Conservation (phyloP, 2,329 filamentous ascomycete species). For the Claviceps sp. region DNA sequence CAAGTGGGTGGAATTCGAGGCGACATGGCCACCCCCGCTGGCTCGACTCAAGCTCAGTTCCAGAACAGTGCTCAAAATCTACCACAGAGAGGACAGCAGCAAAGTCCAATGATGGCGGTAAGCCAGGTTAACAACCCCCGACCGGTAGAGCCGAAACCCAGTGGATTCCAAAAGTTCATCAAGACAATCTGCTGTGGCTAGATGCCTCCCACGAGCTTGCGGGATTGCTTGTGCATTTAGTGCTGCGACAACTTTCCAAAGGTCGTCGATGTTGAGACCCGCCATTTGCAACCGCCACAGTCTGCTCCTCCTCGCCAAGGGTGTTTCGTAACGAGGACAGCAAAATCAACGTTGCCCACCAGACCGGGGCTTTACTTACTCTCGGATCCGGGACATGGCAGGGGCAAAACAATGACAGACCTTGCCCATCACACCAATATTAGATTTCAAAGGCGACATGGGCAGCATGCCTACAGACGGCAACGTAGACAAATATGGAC, state of each 20-base stretch:
- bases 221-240: constrained; percentile 17
- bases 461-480: neutral
- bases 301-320: neutral
- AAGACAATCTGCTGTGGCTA: constrained; percentile 85
- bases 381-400: neutral
- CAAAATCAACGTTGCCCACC: neutral
- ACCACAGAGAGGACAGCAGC: constrained; percentile 48
- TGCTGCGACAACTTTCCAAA: constrained; percentile 14
- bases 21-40: constrained; percentile 71
- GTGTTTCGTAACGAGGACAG: neutral
- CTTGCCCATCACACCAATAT: neutral
- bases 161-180: constrained; percentile 82
- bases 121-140: constrained; percentile 37
- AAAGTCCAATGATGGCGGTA: constrained; percentile 42
- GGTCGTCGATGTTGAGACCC: constrained; percentile 4
- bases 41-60: constrained; percentile 90
- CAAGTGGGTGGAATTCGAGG: constrained; percentile 52
- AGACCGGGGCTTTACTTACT: neutral
- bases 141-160: constrained; percentile 57
- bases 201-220: constrained; percentile 15
- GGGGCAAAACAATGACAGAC: neutral
- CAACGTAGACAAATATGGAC: constrained; percentile 6
- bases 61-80: constrained; percentile 89
- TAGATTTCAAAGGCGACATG: neutral
- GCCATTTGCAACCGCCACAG: neutral